Evolutionary conservation across 176 grass and related monocot genomes (phyloP).

Genomic region (Oryza punctata): DNA sequence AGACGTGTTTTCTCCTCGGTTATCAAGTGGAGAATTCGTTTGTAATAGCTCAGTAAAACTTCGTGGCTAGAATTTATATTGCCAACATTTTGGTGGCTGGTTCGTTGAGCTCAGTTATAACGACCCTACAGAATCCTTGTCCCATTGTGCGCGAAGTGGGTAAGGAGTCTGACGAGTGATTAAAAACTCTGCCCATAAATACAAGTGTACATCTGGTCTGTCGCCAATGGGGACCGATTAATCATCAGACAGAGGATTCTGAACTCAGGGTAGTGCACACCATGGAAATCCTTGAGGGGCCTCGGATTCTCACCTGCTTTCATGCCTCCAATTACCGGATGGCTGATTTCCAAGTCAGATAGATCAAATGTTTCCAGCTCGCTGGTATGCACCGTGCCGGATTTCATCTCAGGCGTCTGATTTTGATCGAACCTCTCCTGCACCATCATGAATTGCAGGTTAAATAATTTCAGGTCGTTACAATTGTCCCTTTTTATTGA

Average conservation of each 20-base stretch:
- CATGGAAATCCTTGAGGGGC: not conserved
- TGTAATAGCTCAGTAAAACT: not conserved
- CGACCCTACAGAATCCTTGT: not conserved
- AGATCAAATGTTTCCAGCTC: not conserved
- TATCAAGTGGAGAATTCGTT: not conserved
- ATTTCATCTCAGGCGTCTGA: not conserved
- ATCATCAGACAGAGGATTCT: conserved; percentile 11
- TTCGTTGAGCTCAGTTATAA: not conserved
- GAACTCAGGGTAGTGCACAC: conserved; percentile 10
- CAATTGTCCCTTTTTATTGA: not conserved
- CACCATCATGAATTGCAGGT: not conserved
- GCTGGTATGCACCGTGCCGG: no score
- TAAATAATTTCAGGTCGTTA: not conserved
- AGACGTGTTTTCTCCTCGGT: not conserved
- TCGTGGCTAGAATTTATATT: not conserved
- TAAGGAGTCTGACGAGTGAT: not conserved
- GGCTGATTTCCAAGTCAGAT: not conserved
- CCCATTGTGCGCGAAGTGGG: conserved; percentile 6
- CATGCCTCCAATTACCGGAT: not conserved
- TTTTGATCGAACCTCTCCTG: not conserved
- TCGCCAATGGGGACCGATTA: conserved; percentile 16
- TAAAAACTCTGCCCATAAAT: not conserved
- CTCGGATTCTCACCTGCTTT: not conserved
- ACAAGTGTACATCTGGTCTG: conserved; percentile 21
- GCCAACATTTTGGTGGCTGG: not conserved